Evolutionary conservation across 768 basidiomycete genomes (phyloP), one percentile per base, ranked within the genome.

Genomic region (Chalciporus chontae): DNA sequence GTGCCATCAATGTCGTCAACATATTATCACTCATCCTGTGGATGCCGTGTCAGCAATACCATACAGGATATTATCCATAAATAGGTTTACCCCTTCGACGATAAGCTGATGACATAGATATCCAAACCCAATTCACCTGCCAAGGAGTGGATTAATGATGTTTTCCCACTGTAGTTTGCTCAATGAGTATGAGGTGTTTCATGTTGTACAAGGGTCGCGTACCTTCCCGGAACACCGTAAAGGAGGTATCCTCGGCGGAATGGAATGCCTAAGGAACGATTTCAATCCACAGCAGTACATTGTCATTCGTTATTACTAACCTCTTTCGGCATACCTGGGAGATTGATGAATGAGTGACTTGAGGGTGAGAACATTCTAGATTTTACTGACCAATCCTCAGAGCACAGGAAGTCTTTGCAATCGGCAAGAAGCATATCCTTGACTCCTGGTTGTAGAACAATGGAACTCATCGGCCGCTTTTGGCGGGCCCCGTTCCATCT

Each of bases 391-490:
- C 89, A 90, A 53, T 90, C 87, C 61, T 92, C 90, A 15, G 90
- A 90, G 43, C 77, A 76, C 61, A 91, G 68, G 70, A 91, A 91
- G 63, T 90, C 89, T 60, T 79, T 88, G 74, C 90, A 91, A 67
- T 94, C 90, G 9, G 84, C 80, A 19, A 92, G 72, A 50, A 92
- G 81, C 89, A 93, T 93, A 64, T 93, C 91, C 61, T 91, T 91
- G 8, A 92, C 88, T 38, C 87, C 89, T 4, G 90, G 88, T 58
- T 92, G 89, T 10, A 93, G 77, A 13, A 93, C 90, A 53, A 94
- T 92, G n/a, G 90, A 92, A 60, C 85, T 88, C 85, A 94, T 86
- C 0, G 91, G 90, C 27, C 90, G 79, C 68, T 94, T 94, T 60
- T 91, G 87, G 43, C 89, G 78, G 5, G 90, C 87, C 38, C 89